phyloP scores from a whole-genome alignment of 2,329 filamentous ascomycete species.

The Scedosporium apiospermum region DNA sequence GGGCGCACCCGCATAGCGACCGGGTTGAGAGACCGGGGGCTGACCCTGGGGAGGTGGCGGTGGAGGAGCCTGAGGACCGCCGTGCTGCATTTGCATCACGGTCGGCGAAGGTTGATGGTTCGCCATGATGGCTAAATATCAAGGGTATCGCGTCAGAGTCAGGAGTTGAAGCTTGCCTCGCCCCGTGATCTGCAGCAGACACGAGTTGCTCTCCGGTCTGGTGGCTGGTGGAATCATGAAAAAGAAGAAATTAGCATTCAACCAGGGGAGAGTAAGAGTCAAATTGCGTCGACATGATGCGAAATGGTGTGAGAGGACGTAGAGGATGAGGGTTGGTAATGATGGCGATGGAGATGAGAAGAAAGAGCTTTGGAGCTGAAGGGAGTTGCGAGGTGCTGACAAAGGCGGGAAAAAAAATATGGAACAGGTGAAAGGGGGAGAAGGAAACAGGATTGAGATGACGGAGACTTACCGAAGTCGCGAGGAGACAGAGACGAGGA shows the following conservation, averaged over 20 bases:
- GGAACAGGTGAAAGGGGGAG: conserved; percentile 4
- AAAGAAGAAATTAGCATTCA: background rate
- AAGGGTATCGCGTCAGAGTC: conserved; percentile 1
- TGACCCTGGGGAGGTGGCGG: conserved; percentile 37
- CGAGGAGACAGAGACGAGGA: background rate
- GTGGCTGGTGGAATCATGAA: conserved; percentile 7
- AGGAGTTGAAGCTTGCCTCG: conserved; percentile 2
- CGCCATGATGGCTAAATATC: conserved; percentile 43
- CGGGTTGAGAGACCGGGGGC: conserved; percentile 14
- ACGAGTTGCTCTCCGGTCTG: conserved; percentile 11
- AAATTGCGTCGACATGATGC: background rate
- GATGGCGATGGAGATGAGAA: background rate
- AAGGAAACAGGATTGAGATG: background rate
- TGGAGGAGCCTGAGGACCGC: conserved; percentile 55
- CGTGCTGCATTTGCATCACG: conserved; percentile 61
- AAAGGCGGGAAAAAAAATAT: conserved; percentile 7
- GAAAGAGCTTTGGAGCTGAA: background rate
- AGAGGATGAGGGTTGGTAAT: conserved; percentile 7
- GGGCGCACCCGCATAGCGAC: conserved; percentile 23
- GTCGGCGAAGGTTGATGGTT: conserved; percentile 76
- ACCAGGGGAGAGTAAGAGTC: background rate
- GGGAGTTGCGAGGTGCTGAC: conserved; percentile 1
- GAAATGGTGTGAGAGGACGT: background rate
- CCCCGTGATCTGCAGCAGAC: conserved; percentile 10
- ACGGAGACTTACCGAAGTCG: conserved; percentile 5